These are phyloP conservation scores for Coemansia furcata DNA, from an alignment of 192 early-diverging fungal species.

Conservation along the genomic window DNA sequence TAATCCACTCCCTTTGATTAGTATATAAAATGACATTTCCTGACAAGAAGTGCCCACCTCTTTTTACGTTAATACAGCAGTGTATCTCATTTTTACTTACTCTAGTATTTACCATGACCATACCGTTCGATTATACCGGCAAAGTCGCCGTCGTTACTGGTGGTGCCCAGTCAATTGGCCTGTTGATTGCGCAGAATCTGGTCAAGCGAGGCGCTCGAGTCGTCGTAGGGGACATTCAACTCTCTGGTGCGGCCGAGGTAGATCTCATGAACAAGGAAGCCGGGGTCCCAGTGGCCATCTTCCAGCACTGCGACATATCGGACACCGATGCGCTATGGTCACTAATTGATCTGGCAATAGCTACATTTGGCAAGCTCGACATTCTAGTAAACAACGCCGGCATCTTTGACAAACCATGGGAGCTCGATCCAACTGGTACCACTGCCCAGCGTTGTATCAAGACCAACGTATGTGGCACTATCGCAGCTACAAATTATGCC, in stretches of 20 bases:
- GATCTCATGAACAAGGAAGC: conserved; percentile 34
- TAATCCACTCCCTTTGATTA: not conserved
- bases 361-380: conserved; percentile 56
- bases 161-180: conserved; percentile 61
- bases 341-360: conserved; percentile 47
- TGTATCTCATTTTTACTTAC: not conserved
- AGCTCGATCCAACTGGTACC: conserved; percentile 40
- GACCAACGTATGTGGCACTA: conserved; percentile 64
- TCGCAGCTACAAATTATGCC: conserved; percentile 69
- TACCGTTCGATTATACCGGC: conserved; percentile 24
- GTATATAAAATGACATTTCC: not conserved
- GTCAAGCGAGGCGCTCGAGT: conserved; percentile 57
- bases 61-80: not conserved
- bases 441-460: conserved; percentile 63
- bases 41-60: not conserved
- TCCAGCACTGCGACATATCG: conserved; percentile 55
- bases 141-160: conserved; percentile 69
- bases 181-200: conserved; percentile 51
- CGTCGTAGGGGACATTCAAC: conserved; percentile 56
- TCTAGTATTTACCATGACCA: not conserved
- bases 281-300: conserved; percentile 31
- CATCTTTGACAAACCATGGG: conserved; percentile 34
- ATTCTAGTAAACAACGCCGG: conserved; percentile 64
- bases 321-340: conserved; percentile 17
- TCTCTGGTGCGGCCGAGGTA: conserved; percentile 11